A percentile compares a stretch with the other conserved stretches of the same genome.
These are phyloP conservation scores for Tuctoria greenei DNA, from an alignment of 176 grass and related monocot genomes.

Conservation along the genomic window DNA sequence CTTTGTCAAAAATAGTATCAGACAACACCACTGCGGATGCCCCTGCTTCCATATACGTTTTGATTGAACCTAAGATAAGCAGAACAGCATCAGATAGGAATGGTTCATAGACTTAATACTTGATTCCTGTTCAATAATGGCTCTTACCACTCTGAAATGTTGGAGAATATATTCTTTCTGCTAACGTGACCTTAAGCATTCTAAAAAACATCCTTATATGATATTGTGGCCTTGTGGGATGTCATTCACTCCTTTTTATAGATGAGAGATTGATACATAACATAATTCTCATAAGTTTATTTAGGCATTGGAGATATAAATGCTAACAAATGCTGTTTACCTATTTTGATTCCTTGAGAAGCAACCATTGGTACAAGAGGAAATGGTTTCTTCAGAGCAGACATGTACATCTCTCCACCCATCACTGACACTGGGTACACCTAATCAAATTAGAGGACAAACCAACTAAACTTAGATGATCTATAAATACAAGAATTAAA, in stretches of 20 bases:
- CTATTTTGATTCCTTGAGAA: slow-evolving; percentile 82
- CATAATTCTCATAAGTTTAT: not conserved
- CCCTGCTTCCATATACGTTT: slow-evolving; percentile 60
- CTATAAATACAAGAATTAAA: slow-evolving; percentile 15
- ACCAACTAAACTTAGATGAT: not conserved
- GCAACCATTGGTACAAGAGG: slow-evolving; percentile 73
- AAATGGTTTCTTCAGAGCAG: slow-evolving; percentile 90
- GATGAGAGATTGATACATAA: not conserved
- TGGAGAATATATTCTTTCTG: slow-evolving; percentile 11
- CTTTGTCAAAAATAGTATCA: slow-evolving; percentile 83
- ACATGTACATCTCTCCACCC: slow-evolving; percentile 76
- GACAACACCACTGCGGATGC: slow-evolving; percentile 78
- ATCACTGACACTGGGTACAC: slow-evolving; percentile 85
- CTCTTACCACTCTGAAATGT: not conserved
- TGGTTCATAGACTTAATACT: not conserved
- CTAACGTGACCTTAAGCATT: not conserved
- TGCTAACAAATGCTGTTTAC: slow-evolving; percentile 26
- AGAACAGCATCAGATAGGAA: not conserved
- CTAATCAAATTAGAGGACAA: slow-evolving; percentile 41
- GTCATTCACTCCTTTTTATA: not conserved
- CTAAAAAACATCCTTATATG: not conserved
- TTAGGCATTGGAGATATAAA: not conserved
- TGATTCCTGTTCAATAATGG: not conserved
- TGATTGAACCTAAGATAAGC: slow-evolving; percentile 53
- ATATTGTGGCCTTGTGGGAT: not conserved